Conservation (phyloP, 176 grass and related monocot species). For the Cocos nucifera region DNA sequence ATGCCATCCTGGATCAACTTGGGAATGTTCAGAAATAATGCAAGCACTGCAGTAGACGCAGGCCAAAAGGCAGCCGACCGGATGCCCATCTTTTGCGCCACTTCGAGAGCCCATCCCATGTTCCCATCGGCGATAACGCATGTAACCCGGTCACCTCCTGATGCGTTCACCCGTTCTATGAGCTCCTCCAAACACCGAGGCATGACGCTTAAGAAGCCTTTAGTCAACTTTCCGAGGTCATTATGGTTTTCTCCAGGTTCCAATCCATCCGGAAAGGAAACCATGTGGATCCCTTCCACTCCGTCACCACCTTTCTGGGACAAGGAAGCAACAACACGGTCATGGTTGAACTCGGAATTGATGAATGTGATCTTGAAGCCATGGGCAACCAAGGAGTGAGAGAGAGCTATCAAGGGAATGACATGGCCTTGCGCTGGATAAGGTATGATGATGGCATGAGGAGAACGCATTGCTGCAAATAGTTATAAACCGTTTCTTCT, state of each 20-base stretch:
- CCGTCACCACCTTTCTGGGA: background rate
- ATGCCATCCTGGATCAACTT: conserved; percentile 32
- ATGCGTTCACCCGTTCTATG: conserved; percentile 19
- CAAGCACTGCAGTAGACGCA: conserved; percentile 30
- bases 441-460: background rate
- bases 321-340: background rate
- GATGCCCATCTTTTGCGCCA: conserved; percentile 26
- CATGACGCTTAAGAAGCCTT: conserved; percentile 34
- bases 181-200: conserved; percentile 27
- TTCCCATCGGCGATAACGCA: conserved; percentile 39
- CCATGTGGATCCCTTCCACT: conserved; percentile 28
- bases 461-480: background rate
- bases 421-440: conserved; percentile 1
- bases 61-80: conserved; percentile 28
- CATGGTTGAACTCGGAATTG: conserved; percentile 10
- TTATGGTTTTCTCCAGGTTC: conserved; percentile 45
- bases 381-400: background rate
- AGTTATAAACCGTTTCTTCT: no score
- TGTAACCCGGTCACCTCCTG: conserved; percentile 26
- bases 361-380: conserved; percentile 12
- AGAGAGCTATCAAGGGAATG: background rate
- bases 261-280: conserved; percentile 52
- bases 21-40: conserved; percentile 28
- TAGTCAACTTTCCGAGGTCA: conserved; percentile 20
- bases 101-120: conserved; percentile 32